Conservation (phyloP, 352 stramenopile species). For the Thraustochytrium striatum region DNA sequence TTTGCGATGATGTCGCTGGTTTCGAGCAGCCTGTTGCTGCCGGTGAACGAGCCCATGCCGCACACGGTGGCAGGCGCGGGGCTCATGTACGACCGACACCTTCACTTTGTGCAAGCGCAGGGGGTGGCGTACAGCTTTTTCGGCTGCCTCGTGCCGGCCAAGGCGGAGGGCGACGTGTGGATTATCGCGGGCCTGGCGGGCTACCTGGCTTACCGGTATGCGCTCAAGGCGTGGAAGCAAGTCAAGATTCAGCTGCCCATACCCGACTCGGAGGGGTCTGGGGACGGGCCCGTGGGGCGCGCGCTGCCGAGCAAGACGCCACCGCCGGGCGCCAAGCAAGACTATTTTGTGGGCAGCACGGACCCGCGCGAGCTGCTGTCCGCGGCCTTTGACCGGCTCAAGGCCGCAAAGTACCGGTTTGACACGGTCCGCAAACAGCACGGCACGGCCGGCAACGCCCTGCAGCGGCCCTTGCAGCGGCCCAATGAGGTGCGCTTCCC, state of each 20-base stretch:
- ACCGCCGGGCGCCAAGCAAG: background rate
- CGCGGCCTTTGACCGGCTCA: slow-evolving; percentile 1
- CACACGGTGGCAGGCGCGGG: slow-evolving; percentile 7
- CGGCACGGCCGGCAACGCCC: slow-evolving; percentile 12
- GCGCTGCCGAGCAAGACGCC: no score
- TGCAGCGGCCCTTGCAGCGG: slow-evolving; percentile 20
- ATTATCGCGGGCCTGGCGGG: slow-evolving; percentile 14
- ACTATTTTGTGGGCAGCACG: slow-evolving; percentile 33
- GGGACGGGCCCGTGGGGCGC: background rate
- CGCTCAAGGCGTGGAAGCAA: slow-evolving; percentile 23
- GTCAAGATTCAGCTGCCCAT: background rate
- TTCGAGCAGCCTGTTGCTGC: slow-evolving; percentile 4
- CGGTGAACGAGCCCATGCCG: background rate
- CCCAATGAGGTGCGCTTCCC: slow-evolving; percentile 1
- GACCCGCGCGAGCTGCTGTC: slow-evolving; percentile 15
- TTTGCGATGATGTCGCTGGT: slow-evolving; percentile 16
- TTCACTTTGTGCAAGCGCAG: slow-evolving; percentile 36
- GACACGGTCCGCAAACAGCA: slow-evolving; percentile 18
- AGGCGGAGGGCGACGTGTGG: slow-evolving; percentile 38
- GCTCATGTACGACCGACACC: slow-evolving; percentile 25
- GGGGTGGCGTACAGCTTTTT: slow-evolving; percentile 44
- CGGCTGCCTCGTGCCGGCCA: slow-evolving; percentile 1
- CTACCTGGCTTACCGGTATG: slow-evolving; percentile 38
- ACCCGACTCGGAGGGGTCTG: background rate
- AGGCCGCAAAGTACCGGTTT: slow-evolving; percentile 1